phyloP scores from a whole-genome alignment of 768 basidiomycete genomes.

The Imleria badia region DNA sequence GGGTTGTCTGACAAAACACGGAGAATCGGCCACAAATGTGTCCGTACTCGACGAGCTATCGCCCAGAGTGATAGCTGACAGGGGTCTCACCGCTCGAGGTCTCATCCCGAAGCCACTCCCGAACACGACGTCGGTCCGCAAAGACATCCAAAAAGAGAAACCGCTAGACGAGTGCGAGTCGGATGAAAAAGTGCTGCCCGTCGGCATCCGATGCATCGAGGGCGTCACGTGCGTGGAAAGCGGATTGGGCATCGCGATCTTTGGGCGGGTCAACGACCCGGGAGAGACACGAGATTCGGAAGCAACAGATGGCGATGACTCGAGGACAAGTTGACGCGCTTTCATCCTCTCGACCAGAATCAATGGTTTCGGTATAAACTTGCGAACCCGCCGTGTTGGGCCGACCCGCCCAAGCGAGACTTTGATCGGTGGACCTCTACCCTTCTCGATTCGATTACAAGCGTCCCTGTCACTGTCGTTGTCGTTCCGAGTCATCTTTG shows the following conservation, averaged over 20 bases:
- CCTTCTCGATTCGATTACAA: neutral
- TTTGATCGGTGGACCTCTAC: neutral
- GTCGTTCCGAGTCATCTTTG: slow-evolving; percentile 7
- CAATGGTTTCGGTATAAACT: slow-evolving; percentile 25
- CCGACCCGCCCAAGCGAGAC: neutral
- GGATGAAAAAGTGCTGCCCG: neutral
- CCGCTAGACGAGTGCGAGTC: neutral
- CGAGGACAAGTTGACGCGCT: slow-evolving; percentile 6
- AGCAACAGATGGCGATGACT: neutral
- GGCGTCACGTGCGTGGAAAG: slow-evolving; percentile 9
- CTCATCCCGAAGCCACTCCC: slow-evolving; percentile 1
- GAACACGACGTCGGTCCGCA: neutral
- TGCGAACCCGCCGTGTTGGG: slow-evolving; percentile 8
- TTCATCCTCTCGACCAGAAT: slow-evolving; percentile 28
- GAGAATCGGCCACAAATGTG: slow-evolving; percentile 25
- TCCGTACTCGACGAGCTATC: slow-evolving; percentile 18
- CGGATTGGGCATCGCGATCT: neutral
- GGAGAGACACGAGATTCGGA: neutral
- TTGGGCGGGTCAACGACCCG: neutral
- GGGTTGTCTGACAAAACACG: slow-evolving; percentile 11
- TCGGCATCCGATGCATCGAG: neutral
- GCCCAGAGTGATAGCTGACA: slow-evolving; percentile 6
- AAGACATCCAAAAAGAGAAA: slow-evolving; percentile 10
- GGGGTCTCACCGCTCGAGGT: slow-evolving; percentile 1
- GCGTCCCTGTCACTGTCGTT: neutral